Evolutionary conservation across 202 grass and related monocot genomes (phyloP).

Genomic region (Schoenoplectus tabernaemontani): DNA sequence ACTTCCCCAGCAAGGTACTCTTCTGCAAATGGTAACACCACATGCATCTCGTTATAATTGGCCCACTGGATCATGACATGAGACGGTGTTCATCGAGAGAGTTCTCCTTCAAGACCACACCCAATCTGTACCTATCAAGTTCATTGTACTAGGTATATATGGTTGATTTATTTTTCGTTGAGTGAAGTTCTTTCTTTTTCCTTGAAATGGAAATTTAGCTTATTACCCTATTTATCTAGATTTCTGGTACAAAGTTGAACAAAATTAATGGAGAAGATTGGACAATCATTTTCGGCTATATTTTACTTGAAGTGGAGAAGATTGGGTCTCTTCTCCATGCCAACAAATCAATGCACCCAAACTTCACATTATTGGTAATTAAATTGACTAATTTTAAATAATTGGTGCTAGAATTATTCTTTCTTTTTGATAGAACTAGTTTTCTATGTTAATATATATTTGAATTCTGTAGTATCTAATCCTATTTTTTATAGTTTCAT

Average conservation of each 20-base stretch:
- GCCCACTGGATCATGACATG: conserved; percentile 33
- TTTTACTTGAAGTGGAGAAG: no score
- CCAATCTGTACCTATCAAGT: conserved; percentile 44
- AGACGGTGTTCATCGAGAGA: conserved; percentile 24
- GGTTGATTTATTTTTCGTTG: not conserved
- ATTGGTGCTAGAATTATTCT: no score
- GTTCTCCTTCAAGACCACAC: conserved; percentile 56
- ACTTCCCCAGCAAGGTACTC: conserved; percentile 28
- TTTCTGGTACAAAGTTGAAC: no score
- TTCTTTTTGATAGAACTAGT: no score
- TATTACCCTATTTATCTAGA: no score
- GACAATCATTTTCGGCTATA: no score
- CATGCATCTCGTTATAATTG: conserved; percentile 57
- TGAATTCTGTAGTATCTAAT: not conserved
- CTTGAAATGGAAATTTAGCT: not conserved
- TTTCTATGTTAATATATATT: not conserved
- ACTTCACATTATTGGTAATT: not conserved
- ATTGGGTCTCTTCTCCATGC: not conserved
- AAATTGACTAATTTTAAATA: not conserved
- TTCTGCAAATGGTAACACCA: conserved; percentile 25
- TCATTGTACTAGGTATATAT: conserved; percentile 40
- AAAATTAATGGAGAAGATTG: no score
- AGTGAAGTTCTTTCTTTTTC: not conserved
- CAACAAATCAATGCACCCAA: not conserved
- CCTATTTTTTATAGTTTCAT: no score